These are phyloP conservation scores for Rachicladosporium sp. DNA, from an alignment of 2,329 filamentous ascomycete genomes.

Conservation along the genomic window DNA sequence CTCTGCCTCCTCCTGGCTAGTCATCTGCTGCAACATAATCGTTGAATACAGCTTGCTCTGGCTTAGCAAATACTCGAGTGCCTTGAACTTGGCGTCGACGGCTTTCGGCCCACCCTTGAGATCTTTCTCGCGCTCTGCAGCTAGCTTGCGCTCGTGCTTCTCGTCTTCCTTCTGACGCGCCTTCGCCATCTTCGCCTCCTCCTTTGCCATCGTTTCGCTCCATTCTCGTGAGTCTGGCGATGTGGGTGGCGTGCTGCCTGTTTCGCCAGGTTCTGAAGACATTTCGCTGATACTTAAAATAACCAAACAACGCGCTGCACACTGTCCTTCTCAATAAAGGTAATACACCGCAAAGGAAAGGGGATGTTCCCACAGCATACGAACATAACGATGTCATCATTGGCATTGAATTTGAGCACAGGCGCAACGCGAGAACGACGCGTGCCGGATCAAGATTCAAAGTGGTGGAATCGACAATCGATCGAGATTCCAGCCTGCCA, in stretches of 20 bases:
- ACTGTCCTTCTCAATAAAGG: too few relatives aligned
- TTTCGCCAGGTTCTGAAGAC: slow-evolving; percentile 4
- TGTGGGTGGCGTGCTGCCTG: slow-evolving; percentile 19
- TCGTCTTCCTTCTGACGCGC: slow-evolving; percentile 32
- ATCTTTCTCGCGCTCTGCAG: slow-evolving; percentile 34
- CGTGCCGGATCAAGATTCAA: too few relatives aligned
- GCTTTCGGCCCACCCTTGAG: slow-evolving; percentile 32
- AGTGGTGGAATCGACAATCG: too few relatives aligned
- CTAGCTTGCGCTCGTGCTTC: slow-evolving; percentile 32
- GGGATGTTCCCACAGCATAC: too few relatives aligned
- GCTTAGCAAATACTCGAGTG: slow-evolving; percentile 39
- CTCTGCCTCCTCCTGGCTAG: slow-evolving; percentile 37
- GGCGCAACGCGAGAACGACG: too few relatives aligned
- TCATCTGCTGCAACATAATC: slow-evolving; percentile 42
- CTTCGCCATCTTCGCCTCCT: slow-evolving; percentile 34
- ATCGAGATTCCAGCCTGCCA: too few relatives aligned
- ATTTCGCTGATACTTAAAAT: background rate
- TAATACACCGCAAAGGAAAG: too few relatives aligned
- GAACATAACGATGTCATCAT: too few relatives aligned
- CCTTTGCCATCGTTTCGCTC: slow-evolving; percentile 28
- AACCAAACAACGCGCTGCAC: too few relatives aligned
- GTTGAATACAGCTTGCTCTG: slow-evolving; percentile 41
- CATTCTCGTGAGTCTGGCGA: slow-evolving; percentile 18
- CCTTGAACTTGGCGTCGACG: slow-evolving; percentile 39
- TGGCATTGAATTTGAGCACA: too few relatives aligned